Evolutionary conservation across 805 yeast species (phyloP).

Genomic region (Diddensiella transvaalensis): DNA sequence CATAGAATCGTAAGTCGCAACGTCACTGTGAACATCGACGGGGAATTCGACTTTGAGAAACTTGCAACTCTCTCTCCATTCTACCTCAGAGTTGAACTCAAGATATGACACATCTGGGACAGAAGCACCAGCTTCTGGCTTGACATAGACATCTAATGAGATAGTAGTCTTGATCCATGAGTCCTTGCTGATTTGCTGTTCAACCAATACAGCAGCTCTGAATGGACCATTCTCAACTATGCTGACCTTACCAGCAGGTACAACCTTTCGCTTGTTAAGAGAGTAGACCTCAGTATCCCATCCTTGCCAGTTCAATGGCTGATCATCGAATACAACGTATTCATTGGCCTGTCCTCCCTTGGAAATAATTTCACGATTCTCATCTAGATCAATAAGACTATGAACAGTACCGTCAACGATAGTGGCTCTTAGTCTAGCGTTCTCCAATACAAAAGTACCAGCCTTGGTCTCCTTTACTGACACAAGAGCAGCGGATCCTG

Average conservation of each 20-base stretch:
- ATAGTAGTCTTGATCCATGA: slow-evolving; percentile 66
- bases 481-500: slow-evolving; percentile 32
- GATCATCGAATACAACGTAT: slow-evolving; percentile 86
- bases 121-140: slow-evolving; percentile 37
- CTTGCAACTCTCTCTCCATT: slow-evolving; percentile 84
- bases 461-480: slow-evolving; percentile 41
- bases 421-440: slow-evolving; percentile 56
- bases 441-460: slow-evolving; percentile 50
- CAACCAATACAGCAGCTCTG: slow-evolving; percentile 60
- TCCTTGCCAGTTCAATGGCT: slow-evolving; percentile 88
- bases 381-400: slow-evolving; percentile 57
- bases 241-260: slow-evolving; percentile 39
- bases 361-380: slow-evolving; percentile 63
- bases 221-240: slow-evolving; percentile 52
- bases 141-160: slow-evolving; percentile 55
- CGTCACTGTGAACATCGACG: slow-evolving; percentile 70
- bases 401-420: slow-evolving; percentile 61
- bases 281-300: slow-evolving; percentile 97
- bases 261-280: slow-evolving; percentile 61
- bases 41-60: slow-evolving; percentile 95
- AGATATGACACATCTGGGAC: slow-evolving; percentile 40
- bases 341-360: slow-evolving; percentile 76
- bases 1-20: slow-evolving; percentile 88
- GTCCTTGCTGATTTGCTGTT: slow-evolving; percentile 52
- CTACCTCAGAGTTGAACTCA: slow-evolving; percentile 56